Conservation (phyloP, 345 rosid genomes). For the Brassica napus region Da-Ae NC_063443.1:8642501-8643000, state of each 20-base stretch:
- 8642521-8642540: slow-evolving; percentile 58
- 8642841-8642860: too few relatives aligned
- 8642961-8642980: too few relatives aligned
- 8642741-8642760: background rate
- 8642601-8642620: slow-evolving; percentile 55
- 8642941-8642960: too few relatives aligned
- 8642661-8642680: slow-evolving; percentile 63
- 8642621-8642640: slow-evolving; percentile 58
- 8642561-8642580: slow-evolving; percentile 57
- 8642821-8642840: too few relatives aligned
- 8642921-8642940: too few relatives aligned
- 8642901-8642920: too few relatives aligned
- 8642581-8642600: slow-evolving; percentile 49
- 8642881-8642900: too few relatives aligned
- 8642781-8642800: background rate
- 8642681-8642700: slow-evolving; percentile 35
- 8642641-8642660: slow-evolving; percentile 64
- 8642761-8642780: background rate
- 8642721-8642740: slow-evolving; percentile 11
- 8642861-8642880: too few relatives aligned
- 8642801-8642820: background rate
- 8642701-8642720: background rate
- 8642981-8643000: too few relatives aligned
- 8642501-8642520: slow-evolving; percentile 38
- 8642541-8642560: slow-evolving; percentile 58